Evolutionary conservation across 2,329 filamentous ascomycete species (phyloP).

Genomic region (Monosporascus ibericus): DNA sequence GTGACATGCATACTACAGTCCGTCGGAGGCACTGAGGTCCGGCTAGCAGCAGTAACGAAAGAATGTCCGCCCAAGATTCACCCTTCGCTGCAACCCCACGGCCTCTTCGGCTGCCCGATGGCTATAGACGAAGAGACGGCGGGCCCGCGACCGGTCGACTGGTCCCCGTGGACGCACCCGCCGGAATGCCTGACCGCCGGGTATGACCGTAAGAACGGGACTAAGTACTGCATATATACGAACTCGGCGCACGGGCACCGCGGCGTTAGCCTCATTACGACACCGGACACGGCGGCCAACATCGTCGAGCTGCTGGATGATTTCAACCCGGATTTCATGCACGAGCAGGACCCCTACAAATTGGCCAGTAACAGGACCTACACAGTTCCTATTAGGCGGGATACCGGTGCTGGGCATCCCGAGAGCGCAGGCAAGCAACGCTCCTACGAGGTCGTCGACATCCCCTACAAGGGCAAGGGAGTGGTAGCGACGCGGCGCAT

Average conservation of each 20-base stretch:
- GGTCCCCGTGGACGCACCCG: conserved; percentile 21
- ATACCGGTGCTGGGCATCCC: not conserved
- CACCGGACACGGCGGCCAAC: conserved; percentile 25
- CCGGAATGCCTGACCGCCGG: conserved; percentile 12
- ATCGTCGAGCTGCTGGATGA: conserved; percentile 23
- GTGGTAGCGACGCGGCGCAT: conserved; percentile 28
- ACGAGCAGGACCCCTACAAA: not conserved
- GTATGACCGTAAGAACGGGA: not conserved
- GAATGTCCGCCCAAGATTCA: conserved; percentile 15
- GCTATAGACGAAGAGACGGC: conserved; percentile 14
- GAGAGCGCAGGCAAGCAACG: not conserved
- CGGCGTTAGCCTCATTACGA: conserved; percentile 31
- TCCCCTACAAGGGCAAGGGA: conserved; percentile 28
- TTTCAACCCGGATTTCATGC: conserved; percentile 11
- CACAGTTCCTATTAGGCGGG: not conserved
- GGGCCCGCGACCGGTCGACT: conserved; percentile 13
- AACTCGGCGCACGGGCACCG: conserved; percentile 19
- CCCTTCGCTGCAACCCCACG: conserved; percentile 7
- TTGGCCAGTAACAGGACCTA: not conserved
- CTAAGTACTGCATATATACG: conserved; percentile 19
- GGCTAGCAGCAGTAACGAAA: conserved; percentile 1
- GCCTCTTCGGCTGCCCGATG: conserved; percentile 12
- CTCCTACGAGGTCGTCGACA: conserved; percentile 22
- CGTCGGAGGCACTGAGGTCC: not conserved
- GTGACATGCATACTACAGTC: not conserved